Conservation (phyloP, 169 alveolate genomes). For the Eimeria praecox region DNA sequence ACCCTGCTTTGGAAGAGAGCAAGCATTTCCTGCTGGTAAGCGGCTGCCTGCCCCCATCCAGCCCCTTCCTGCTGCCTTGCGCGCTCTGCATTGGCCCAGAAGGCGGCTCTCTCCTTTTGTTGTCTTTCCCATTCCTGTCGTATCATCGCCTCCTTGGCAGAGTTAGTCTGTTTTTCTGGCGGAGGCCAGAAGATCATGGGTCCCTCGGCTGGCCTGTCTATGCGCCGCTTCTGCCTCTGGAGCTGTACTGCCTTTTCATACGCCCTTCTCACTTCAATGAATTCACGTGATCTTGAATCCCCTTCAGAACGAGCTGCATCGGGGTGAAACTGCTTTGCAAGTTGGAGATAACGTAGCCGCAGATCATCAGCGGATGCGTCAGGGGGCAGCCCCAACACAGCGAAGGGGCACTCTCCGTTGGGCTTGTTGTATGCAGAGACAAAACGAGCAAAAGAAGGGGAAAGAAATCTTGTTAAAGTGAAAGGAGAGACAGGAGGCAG, state of each 20-base stretch:
- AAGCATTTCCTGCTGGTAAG: background rate
- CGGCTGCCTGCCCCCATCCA: background rate
- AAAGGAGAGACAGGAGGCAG: background rate
- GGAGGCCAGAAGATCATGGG: background rate
- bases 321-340: constrained; percentile 28
- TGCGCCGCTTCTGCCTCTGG: background rate
- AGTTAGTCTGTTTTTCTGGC: background rate
- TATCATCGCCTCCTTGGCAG: background rate
- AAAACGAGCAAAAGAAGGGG: background rate
- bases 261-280: constrained; percentile 17
- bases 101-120: background rate
- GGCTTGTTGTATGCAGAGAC: background rate
- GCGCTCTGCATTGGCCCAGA: background rate
- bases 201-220: background rate
- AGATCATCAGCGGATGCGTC: background rate
- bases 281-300: background rate
- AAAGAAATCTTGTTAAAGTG: background rate
- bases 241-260: constrained; percentile 11
- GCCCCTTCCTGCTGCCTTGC: background rate
- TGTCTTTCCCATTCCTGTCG: background rate
- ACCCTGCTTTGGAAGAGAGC: background rate
- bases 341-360: background rate
- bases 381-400: constrained; percentile 3
- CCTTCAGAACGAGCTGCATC: constrained; percentile 1
- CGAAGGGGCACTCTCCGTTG: constrained; percentile 13